These are phyloP conservation scores for Brassica incana DNA, from an alignment of 345 rosid species.

Conservation along the genomic window DNA sequence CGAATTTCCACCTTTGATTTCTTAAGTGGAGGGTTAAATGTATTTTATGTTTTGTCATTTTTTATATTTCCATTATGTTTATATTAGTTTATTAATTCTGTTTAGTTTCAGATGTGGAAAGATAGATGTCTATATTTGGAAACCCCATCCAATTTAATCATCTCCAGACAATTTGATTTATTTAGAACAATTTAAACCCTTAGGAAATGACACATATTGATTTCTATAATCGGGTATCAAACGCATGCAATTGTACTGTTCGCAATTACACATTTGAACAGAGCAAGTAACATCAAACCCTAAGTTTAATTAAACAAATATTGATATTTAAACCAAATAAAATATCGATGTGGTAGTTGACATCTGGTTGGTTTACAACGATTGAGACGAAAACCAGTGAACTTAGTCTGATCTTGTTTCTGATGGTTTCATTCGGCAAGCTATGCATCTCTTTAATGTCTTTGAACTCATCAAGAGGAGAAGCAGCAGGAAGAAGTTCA, in stretches of 20 bases:
- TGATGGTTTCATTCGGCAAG: conserved; percentile 31
- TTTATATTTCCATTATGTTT: neutral
- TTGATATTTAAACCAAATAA: neutral
- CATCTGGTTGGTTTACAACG: neutral
- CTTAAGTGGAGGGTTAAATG: conserved; percentile 3
- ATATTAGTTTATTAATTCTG: neutral
- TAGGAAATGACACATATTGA: neutral
- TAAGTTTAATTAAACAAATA: neutral
- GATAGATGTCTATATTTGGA: neutral
- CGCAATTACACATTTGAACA: neutral
- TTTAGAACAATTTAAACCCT: neutral
- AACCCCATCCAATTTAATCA: neutral
- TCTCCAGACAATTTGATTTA: neutral
- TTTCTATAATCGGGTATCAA: neutral
- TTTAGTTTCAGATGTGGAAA: neutral
- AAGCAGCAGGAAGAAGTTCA: conserved; percentile 29
- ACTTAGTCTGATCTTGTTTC: conserved; percentile 25
- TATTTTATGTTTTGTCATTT: neutral
- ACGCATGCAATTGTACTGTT: neutral
- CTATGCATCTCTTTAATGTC: conserved; percentile 63
- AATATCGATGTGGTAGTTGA: neutral
- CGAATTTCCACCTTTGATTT: conserved; percentile 14
- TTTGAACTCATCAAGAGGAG: conserved; percentile 48
- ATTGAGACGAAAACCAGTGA: conserved; percentile 2
- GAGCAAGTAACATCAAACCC: neutral